These are phyloP conservation scores for Phytophthora pisi DNA, from an alignment of 352 stramenopile species.

Conservation along the genomic window DNA sequence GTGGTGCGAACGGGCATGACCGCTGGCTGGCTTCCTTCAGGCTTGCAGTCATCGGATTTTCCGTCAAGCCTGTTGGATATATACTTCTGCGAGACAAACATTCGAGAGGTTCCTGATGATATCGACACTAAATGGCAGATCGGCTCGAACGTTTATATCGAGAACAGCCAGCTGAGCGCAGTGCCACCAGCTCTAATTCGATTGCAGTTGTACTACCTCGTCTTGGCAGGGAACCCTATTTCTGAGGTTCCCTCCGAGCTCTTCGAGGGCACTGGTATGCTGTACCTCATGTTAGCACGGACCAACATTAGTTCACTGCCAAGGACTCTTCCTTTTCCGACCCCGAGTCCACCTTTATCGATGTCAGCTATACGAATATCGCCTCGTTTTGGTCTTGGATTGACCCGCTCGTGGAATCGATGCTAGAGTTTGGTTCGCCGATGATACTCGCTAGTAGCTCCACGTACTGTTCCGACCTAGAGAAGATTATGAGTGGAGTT, in stretches of 20 bases:
- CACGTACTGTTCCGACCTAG: conserved; percentile 21
- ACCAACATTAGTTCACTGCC: conserved; percentile 21
- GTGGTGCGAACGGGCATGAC: conserved; percentile 36
- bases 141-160: conserved; percentile 10
- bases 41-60: conserved; percentile 42
- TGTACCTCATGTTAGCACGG: conserved; percentile 17
- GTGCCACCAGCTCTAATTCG: conserved; percentile 17
- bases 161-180: conserved; percentile 19
- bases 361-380: conserved; percentile 20
- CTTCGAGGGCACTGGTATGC: conserved; percentile 14
- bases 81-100: conserved; percentile 40
- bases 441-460: conserved; percentile 19
- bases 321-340: conserved; percentile 1
- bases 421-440: conserved; percentile 4
- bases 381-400: conserved; percentile 34
- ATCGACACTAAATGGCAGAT: conserved; percentile 41
- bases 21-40: conserved; percentile 35
- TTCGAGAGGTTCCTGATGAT: conserved; percentile 38
- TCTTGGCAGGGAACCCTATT: conserved; percentile 24
- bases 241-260: conserved; percentile 16
- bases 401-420: conserved; percentile 21
- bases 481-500: conserved; percentile 14
- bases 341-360: conserved; percentile 1
- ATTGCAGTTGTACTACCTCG: conserved; percentile 23
- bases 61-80: conserved; percentile 34